Evolutionary conservation across 2,329 filamentous ascomycete genomes (phyloP).

Genomic region (Hymenoscyphus fraxineus): DNA sequence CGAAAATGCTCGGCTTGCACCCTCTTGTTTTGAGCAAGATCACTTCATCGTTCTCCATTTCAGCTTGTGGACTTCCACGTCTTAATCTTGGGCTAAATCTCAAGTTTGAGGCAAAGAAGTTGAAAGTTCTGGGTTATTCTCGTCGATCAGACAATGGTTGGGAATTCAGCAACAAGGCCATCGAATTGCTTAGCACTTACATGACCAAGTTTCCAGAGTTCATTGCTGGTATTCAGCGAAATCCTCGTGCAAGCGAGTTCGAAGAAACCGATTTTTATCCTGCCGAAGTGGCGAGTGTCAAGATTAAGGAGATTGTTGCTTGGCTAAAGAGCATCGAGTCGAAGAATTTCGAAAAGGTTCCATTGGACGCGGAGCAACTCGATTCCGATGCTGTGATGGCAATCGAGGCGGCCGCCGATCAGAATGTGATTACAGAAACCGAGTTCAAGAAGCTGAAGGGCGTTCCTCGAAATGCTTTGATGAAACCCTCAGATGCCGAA

Average conservation of each 20-base stretch:
- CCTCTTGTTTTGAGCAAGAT: conserved; percentile 91
- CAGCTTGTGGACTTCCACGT: conserved; percentile 68
- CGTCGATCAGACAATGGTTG: conserved; percentile 81
- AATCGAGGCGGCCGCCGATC: conserved; percentile 74
- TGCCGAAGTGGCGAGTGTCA: conserved; percentile 64
- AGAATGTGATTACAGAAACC: conserved; percentile 48
- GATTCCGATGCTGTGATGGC: conserved; percentile 83
- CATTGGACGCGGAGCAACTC: conserved; percentile 91
- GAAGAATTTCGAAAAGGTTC: conserved; percentile 91
- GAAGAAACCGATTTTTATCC: conserved; percentile 84
- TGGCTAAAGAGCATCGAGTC: conserved; percentile 92
- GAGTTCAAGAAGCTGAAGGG: conserved; percentile 69
- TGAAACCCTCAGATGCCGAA: conserved; percentile 95
- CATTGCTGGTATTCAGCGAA: conserved; percentile 80
- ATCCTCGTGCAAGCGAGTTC: conserved; percentile 81
- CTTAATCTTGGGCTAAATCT: conserved; percentile 92
- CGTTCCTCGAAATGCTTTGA: conserved; percentile 79
- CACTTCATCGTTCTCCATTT: conserved; percentile 87
- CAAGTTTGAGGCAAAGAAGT: conserved; percentile 93
- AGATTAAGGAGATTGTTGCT: conserved; percentile 87
- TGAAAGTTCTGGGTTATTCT: conserved; percentile 94
- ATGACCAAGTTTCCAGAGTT: conserved; percentile 96
- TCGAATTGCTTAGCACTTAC: conserved; percentile 78
- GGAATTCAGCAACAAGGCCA: conserved; percentile 88
- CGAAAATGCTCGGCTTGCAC: conserved; percentile 75